Base-by-base conservation (phyloP, 768 basidiomycete genomes). In the Agaricus blazei region DNA sequence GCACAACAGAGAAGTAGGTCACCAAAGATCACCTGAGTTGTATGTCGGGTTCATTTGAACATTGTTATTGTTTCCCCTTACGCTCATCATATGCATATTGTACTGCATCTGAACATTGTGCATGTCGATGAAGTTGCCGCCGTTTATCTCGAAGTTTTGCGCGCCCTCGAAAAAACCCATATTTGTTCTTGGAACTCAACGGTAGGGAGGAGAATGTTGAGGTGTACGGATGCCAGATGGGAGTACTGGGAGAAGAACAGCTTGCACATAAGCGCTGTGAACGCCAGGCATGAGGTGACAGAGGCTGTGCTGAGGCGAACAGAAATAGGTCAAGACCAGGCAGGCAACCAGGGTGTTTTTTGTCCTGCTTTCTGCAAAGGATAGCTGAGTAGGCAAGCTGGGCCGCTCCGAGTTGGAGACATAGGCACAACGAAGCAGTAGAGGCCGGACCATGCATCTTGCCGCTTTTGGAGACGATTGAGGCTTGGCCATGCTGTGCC, bases 111-210 rank as follows among this genome's bases (percentile, higher is more conserved):
- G 54, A 44, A 44, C 26, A 14, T 48, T 31, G 7, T 41, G 31
- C 24, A 56, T 50, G 19, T 56, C 54, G 27, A 49, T 44, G 41
- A 56, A 56, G 4, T 34, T 24, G 9, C 54, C 54, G 9, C 54
- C 54, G 6, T 37, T 37, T 9, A 56, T 36, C 23, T 56, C 54
- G 24, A 56, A 56, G 36, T 56, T 42, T 8, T 43, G 49, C 14
- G 54, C 54, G 12, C 24, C 29, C 23, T 56, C 7, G 26, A 56
- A 56, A 48, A 56, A 56, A 1, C 40, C 29, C 54, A 56, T 54
- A 6, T 11, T 19, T 8, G 47, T 28, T 36, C 9, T 2, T n/a
- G 27, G 14, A 4, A 19, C 6, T 34, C 19, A 8, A n/a, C 4
- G 4, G 24, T 34, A 11, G 28, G n/a, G 29, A 23, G 14, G 34